A percentile compares a stretch with the other conserved stretches of the same genome.
phyloP scores from a whole-genome alignment of 306 rosid species.

The Notholithocarpus densiflorus region DNA sequence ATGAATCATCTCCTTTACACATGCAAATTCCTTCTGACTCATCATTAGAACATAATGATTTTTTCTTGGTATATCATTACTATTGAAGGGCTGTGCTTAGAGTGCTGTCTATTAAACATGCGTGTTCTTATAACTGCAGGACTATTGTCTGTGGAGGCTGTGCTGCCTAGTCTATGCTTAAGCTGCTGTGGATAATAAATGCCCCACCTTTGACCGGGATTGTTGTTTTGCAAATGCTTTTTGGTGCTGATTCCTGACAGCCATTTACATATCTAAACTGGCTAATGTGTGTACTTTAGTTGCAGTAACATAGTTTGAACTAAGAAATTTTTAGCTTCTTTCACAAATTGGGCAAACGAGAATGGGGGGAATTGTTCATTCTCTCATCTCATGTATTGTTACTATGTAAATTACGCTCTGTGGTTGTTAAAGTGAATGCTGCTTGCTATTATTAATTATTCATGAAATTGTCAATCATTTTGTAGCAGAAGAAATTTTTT shows the following conservation, averaged over 20 bases:
- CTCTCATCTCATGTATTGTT: slow-evolving; percentile 59
- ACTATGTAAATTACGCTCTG: background rate
- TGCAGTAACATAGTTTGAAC: slow-evolving; percentile 23
- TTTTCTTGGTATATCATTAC: background rate
- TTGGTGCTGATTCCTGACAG: slow-evolving; percentile 37
- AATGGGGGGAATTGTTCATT: slow-evolving; percentile 83
- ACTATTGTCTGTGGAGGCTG: slow-evolving; percentile 83
- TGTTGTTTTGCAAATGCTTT: slow-evolving; percentile 24
- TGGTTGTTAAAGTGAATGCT: background rate
- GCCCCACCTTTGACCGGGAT: slow-evolving; percentile 15
- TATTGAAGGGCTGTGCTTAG: slow-evolving; percentile 5
- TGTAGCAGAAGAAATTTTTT: background rate
- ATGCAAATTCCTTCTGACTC: background rate
- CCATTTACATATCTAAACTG: slow-evolving; percentile 16
- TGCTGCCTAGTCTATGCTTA: slow-evolving; percentile 35
- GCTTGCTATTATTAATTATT: background rate
- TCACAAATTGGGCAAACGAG: slow-evolving; percentile 21
- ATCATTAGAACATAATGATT: background rate
- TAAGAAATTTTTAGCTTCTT: slow-evolving; percentile 7
- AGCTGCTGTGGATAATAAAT: slow-evolving; percentile 2
- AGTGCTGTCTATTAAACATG: background rate
- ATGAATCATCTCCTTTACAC: slow-evolving; percentile 2
- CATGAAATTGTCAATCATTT: background rate
- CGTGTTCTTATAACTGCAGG: slow-evolving; percentile 37
- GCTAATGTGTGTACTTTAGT: slow-evolving; percentile 35